These are phyloP conservation scores for Westerdykella ornata DNA, from an alignment of 2,329 filamentous ascomycete genomes.

Conservation along the genomic window DNA sequence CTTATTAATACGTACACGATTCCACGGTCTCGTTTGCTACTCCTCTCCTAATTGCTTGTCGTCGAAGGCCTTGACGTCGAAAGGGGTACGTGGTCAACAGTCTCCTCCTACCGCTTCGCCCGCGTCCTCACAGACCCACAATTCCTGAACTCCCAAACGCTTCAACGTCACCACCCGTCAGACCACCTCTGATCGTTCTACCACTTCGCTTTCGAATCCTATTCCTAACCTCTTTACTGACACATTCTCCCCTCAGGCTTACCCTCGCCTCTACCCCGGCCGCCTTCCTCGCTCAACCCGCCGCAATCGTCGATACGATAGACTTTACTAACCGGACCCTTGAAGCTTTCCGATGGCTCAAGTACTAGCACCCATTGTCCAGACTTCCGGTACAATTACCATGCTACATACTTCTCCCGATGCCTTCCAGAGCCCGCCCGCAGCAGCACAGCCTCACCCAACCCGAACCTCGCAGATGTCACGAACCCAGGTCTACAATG, in stretches of 20 bases:
- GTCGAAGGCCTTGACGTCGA: constrained; percentile 8
- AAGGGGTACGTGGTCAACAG: constrained; percentile 23
- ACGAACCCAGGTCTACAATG: constrained; percentile 41
- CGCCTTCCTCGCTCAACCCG: constrained; percentile 13
- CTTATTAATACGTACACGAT: constrained; percentile 25
- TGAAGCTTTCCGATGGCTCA: constrained; percentile 36
- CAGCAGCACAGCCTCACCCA: constrained; percentile 33
- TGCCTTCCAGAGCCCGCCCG: constrained; percentile 39
- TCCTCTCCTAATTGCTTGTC: constrained; percentile 14
- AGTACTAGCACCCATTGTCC: constrained; percentile 45
- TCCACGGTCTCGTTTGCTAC: constrained; percentile 24
- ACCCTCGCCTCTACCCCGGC: constrained; percentile 12
- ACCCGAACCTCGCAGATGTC: constrained; percentile 39
- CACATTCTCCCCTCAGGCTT: constrained; percentile 13
- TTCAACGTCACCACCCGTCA: constrained; percentile 7
- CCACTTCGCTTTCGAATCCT: constrained; percentile 11
- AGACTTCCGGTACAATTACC: constrained; percentile 43
- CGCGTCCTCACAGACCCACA: constrained; percentile 16
- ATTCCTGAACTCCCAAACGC: constrained; percentile 12
- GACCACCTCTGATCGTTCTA: constrained; percentile 6
- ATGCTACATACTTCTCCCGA: constrained; percentile 47
- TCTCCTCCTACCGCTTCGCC: constrained; percentile 8
- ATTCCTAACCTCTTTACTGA: constrained; percentile 3
- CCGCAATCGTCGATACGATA: constrained; percentile 10
- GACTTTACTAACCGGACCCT: constrained; percentile 9